Base-by-base conservation (phyloP, 176 grass and related monocot species). In the Eremochloa ophiuroides region DNA sequence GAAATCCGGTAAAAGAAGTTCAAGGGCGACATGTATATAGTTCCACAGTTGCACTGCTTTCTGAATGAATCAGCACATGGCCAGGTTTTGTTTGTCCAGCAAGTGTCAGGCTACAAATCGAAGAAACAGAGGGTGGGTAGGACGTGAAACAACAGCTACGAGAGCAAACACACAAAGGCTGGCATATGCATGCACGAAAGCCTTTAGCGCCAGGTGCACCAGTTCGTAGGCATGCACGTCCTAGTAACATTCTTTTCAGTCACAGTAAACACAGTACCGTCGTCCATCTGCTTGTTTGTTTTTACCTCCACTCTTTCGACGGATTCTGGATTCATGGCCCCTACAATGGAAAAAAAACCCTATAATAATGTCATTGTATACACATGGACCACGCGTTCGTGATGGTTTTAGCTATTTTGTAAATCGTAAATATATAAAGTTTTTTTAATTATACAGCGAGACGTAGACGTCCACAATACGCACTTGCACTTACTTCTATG, bases 171-270 rank as follows among this genome's bases (percentile, higher is more conserved):
- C 35, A 60, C 75, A 10, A 73, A 46, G 80, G 65, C 46, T 25
- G 74, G 35, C 81, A 73, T 48, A 78, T 88, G 59, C 58, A 87
- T 53, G 53, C 73, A 65, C 13, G 35, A 55, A 56, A 77, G 33
- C 4, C 53, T 13, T 30, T 56, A 42, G 20, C 39, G 79, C 40
- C 79, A 63, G 72, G 20, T 38, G 63, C 41, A 71, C 79, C 47
- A 53, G 37, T 2, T 18, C 29, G 3, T 64, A 66, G 56, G 59
- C 31, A 74, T 51, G 58, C 30, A 33, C 41, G 75, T 64, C 76
- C 76, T 64, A 16, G 59, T 82, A 64, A 74, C 42, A 83, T 83
- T 83, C 69, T 74, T 83, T 74, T 83, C 80, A 48, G 80, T 64
- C 58, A 64, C 80, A 74, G 66, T 51, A 74, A 55, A 9, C 47